These are phyloP conservation scores for Fusarium coffeatum DNA, from an alignment of 2,329 filamentous ascomycete species.

Conservation along the genomic window DNA sequence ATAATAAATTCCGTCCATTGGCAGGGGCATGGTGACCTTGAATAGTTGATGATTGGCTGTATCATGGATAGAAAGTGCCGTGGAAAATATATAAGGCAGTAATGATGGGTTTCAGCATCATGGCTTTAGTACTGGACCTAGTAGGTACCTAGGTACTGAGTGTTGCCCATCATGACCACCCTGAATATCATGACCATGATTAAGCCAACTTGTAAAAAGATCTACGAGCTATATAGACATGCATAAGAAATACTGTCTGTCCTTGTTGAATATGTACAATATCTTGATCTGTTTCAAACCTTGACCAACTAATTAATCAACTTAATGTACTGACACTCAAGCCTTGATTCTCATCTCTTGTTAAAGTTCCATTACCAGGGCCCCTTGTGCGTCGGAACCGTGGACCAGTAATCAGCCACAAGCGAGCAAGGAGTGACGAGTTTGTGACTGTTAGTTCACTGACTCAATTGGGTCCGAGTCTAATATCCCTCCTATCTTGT, in stretches of 20 bases:
- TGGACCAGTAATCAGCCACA: slow-evolving; percentile 6
- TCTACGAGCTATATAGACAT: background rate
- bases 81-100: background rate
- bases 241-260: background rate
- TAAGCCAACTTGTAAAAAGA: background rate
- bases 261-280: background rate
- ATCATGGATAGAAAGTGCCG: background rate
- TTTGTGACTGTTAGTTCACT: slow-evolving; percentile 29
- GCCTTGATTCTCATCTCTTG: slow-evolving; percentile 7
- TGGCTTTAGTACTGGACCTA: slow-evolving; percentile 6
- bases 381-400: background rate
- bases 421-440: background rate
- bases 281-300: slow-evolving; percentile 3
- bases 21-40: slow-evolving; percentile 24
- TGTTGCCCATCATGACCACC: slow-evolving; percentile 24
- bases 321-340: background rate
- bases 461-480: slow-evolving; percentile 33
- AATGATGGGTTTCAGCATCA: slow-evolving; percentile 39
- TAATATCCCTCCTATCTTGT: background rate
- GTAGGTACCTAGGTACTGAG: background rate
- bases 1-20: slow-evolving; percentile 1
- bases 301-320: background rate
- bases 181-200: background rate
- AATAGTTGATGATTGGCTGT: slow-evolving; percentile 26
- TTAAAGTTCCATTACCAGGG: slow-evolving; percentile 1